Evolutionary conservation across 176 grass and related monocot genomes (phyloP).

Genomic region (Oryza longistaminata): DNA sequence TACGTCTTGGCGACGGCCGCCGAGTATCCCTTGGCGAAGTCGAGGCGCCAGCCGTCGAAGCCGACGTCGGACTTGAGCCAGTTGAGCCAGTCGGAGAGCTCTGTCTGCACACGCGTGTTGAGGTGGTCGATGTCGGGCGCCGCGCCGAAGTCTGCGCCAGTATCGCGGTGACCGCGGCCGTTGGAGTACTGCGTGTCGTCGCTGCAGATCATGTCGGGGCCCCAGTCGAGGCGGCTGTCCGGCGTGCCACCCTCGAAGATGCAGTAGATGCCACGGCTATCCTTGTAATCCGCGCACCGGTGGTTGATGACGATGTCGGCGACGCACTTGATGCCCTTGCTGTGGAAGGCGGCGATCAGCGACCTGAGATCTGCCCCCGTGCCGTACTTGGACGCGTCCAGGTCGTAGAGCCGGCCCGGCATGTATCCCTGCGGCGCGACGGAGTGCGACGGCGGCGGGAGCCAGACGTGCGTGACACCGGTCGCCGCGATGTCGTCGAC

Average conservation of each 20-base stretch:
- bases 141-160: conserved; percentile 50
- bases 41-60: conserved; percentile 80
- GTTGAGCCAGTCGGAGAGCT: conserved; percentile 91
- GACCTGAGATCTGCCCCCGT: conserved; percentile 53
- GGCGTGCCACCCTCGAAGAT: conserved; percentile 78
- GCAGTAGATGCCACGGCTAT: conserved; percentile 78
- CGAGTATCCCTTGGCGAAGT: conserved; percentile 81
- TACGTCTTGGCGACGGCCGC: conserved; percentile 60
- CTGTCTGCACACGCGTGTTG: conserved; percentile 66
- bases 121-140: conserved; percentile 95
- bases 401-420: conserved; percentile 82
- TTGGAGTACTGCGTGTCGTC: conserved; percentile 82
- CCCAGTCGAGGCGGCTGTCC: conserved; percentile 81
- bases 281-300: conserved; percentile 76
- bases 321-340: conserved; percentile 55
- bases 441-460: conserved; percentile 77
- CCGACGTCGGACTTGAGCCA: conserved; percentile 78
- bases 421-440: conserved; percentile 81
- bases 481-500: conserved; percentile 57
- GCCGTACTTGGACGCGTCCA: conserved; percentile 79
- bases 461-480: conserved; percentile 77
- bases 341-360: conserved; percentile 51
- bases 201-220: conserved; percentile 78
- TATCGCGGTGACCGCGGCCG: conserved; percentile 72
- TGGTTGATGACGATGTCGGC: conserved; percentile 94